Conservation (phyloP, 805 yeast species). For the Myxozyma sirexii region DNA sequence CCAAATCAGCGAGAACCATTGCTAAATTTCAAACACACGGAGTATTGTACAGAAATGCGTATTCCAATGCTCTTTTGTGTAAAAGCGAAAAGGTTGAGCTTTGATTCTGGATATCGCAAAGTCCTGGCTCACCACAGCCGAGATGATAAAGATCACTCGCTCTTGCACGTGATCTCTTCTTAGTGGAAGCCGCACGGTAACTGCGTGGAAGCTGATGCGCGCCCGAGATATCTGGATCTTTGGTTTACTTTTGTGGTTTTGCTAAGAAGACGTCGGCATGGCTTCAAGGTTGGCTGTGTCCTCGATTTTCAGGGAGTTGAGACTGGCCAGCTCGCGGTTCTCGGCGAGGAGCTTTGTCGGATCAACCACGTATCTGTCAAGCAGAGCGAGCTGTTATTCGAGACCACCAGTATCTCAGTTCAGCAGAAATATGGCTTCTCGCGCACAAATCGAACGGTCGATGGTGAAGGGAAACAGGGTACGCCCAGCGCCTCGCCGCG, state of each 20-base stretch:
- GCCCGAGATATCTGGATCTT: not conserved
- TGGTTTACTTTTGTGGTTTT: too few relatives aligned
- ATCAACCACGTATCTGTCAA: not conserved
- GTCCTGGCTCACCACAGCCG: too few relatives aligned
- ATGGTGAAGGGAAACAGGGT: not conserved
- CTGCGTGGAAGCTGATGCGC: too few relatives aligned
- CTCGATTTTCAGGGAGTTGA: not conserved
- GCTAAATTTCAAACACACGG: not conserved
- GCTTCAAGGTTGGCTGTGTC: not conserved
- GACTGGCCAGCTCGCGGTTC: not conserved
- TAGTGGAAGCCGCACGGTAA: too few relatives aligned
- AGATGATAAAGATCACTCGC: too few relatives aligned
- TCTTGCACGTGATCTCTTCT: too few relatives aligned
- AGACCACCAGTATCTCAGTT: not conserved
- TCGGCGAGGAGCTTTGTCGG: not conserved
- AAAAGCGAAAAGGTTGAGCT: too few relatives aligned
- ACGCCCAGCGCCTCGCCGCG: not conserved
- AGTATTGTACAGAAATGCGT: too few relatives aligned
- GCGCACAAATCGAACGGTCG: constrained; percentile 17
- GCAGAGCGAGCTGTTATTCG: not conserved
- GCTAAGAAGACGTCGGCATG: not conserved
- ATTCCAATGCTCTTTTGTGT: too few relatives aligned
- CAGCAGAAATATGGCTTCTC: constrained; percentile 3
- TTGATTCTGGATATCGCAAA: too few relatives aligned
- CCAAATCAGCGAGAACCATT: constrained; percentile 82